Conservation (phyloP, 495 filamentous ascomycete genomes). For the Trichocladium antarcticum region DNA sequence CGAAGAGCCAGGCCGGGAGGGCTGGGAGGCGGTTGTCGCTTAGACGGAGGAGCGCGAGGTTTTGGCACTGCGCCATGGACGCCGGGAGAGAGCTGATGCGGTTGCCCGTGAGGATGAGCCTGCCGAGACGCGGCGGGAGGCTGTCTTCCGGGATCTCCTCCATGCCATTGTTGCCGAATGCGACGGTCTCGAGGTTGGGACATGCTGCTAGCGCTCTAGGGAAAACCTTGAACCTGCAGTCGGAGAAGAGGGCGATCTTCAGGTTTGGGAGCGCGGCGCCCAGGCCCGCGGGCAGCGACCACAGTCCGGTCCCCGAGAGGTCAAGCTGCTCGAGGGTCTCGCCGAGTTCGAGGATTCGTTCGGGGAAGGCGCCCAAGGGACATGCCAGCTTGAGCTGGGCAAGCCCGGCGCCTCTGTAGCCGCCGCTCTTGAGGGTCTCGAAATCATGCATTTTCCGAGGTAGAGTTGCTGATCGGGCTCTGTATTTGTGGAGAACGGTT, state of each 20-base stretch:
- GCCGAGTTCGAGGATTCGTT: slow-evolving; percentile 30
- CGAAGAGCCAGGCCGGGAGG: slow-evolving; percentile 34
- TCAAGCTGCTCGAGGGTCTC: slow-evolving; percentile 35
- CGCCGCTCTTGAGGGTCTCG: slow-evolving; percentile 18
- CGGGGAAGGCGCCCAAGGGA: slow-evolving; percentile 29
- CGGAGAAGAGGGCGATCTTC: slow-evolving; percentile 34
- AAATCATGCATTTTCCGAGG: slow-evolving; percentile 19
- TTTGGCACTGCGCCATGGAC: slow-evolving; percentile 32
- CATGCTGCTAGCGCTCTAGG: slow-evolving; percentile 32
- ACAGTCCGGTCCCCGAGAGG: slow-evolving; percentile 35
- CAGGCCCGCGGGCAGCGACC: slow-evolving; percentile 29
- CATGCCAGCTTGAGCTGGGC: slow-evolving; percentile 30
- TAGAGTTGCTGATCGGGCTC: background rate
- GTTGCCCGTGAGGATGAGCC: slow-evolving; percentile 39
- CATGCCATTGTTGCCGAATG: slow-evolving; percentile 38
- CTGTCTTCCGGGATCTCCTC: slow-evolving; percentile 30
- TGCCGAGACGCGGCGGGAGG: slow-evolving; percentile 31
- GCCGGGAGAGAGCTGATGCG: slow-evolving; percentile 24
- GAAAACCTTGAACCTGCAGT: slow-evolving; percentile 36
- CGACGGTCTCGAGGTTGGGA: slow-evolving; percentile 35
- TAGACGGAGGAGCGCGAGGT: slow-evolving; percentile 33
- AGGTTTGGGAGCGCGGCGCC: slow-evolving; percentile 29
- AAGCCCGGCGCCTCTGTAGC: slow-evolving; percentile 18
- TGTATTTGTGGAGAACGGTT: background rate
- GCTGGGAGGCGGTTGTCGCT: slow-evolving; percentile 29